phyloP scores from a whole-genome alignment of 2,329 filamentous ascomycete species.

The Hymenoscyphus linearis region DNA sequence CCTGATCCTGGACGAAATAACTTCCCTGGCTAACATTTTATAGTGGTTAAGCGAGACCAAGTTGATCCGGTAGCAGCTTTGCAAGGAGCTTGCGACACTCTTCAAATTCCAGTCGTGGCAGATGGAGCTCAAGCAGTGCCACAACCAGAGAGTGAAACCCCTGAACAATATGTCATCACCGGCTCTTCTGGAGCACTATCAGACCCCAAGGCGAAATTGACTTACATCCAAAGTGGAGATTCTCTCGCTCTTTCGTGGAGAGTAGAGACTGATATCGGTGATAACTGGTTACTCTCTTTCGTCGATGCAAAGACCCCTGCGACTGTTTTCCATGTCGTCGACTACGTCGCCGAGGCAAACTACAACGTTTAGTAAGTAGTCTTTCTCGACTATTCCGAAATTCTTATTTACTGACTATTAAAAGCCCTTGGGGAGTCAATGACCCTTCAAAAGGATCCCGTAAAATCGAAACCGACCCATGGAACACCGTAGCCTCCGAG shows the following conservation, averaged over 20 bases:
- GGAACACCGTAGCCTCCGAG: slow-evolving; percentile 40
- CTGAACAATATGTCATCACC: slow-evolving; percentile 33
- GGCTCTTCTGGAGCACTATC: slow-evolving; percentile 44
- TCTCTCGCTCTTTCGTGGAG: slow-evolving; percentile 48
- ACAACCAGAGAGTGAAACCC: slow-evolving; percentile 7
- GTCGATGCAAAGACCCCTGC: slow-evolving; percentile 42
- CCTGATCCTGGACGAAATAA: not conserved
- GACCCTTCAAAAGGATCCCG: slow-evolving; percentile 49
- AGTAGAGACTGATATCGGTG: slow-evolving; percentile 51
- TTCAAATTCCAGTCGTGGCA: slow-evolving; percentile 12
- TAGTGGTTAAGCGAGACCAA: slow-evolving; percentile 36
- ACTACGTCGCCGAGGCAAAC: slow-evolving; percentile 51
- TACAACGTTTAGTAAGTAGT: slow-evolving; percentile 47
- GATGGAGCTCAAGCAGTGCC: slow-evolving; percentile 9
- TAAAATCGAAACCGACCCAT: slow-evolving; percentile 42
- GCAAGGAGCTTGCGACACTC: slow-evolving; percentile 20
- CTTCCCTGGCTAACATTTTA: not conserved
- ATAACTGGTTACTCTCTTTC: slow-evolving; percentile 55
- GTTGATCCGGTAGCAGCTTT: slow-evolving; percentile 41
- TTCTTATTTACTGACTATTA: slow-evolving; percentile 8
- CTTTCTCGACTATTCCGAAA: not conserved
- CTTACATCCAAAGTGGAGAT: slow-evolving; percentile 49
- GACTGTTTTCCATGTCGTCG: slow-evolving; percentile 47
- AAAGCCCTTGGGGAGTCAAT: slow-evolving; percentile 46
- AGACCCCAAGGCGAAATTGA: slow-evolving; percentile 50